Evolutionary conservation across 768 basidiomycete genomes (phyloP).

Genomic region (Galerina marginata): DNA sequence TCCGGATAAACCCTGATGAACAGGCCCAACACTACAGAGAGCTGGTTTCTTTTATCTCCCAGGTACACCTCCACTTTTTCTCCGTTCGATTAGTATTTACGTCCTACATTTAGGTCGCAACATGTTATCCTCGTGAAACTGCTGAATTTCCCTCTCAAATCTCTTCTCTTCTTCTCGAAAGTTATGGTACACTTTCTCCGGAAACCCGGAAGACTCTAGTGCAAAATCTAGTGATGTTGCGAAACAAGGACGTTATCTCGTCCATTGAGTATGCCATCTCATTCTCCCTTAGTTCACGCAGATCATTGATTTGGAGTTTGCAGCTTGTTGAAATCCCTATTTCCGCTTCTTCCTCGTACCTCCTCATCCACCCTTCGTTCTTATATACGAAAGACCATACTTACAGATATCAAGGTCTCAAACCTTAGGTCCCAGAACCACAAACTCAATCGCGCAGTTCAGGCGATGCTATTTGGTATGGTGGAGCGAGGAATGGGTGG

Average conservation of each 20-base stretch:
- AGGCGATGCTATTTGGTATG: conserved; percentile 96
- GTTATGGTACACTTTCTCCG: conserved; percentile 73
- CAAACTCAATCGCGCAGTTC: conserved; percentile 94
- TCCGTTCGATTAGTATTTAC: background rate
- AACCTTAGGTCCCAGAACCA: conserved; percentile 90
- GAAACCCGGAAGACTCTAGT: conserved; percentile 87
- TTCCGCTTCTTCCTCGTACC: conserved; percentile 94
- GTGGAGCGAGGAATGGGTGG: conserved; percentile 90
- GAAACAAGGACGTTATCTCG: conserved; percentile 91
- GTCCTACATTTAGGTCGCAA: conserved; percentile 63
- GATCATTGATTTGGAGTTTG: background rate
- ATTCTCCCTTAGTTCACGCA: background rate
- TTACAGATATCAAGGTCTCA: conserved; percentile 91
- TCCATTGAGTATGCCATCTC: conserved; percentile 81
- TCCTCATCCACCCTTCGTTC: conserved; percentile 83
- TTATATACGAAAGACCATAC: conserved; percentile 91
- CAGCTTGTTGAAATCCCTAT: conserved; percentile 89
- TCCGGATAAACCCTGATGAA: conserved; percentile 81
- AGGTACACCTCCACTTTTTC: conserved; percentile 46
- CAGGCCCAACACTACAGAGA: conserved; percentile 87
- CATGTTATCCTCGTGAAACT: conserved; percentile 93
- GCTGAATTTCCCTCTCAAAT: conserved; percentile 84
- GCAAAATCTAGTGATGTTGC: conserved; percentile 90
- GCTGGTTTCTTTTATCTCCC: conserved; percentile 89
- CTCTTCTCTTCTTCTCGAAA: conserved; percentile 77